phyloP scores from a whole-genome alignment of 1,284 basidiomycete species.

The Ustilago esculenta region DNA sequence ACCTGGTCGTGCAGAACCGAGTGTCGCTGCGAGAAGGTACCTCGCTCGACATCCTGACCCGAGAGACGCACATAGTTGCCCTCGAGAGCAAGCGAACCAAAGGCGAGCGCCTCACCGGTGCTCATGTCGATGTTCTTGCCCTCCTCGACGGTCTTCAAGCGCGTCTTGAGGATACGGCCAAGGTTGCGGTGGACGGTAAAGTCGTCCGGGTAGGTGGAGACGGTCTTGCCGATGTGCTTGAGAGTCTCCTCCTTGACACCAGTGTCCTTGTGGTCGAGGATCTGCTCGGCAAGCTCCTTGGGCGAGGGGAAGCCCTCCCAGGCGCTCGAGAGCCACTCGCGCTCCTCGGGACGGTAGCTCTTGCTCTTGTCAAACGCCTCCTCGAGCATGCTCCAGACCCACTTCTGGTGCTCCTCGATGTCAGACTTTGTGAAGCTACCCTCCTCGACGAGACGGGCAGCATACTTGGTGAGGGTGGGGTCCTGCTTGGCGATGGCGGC shows the following conservation, averaged over 20 bases:
- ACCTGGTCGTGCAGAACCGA: slow-evolving; percentile 95
- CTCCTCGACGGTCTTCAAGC: slow-evolving; percentile 89
- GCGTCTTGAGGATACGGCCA: slow-evolving; percentile 85
- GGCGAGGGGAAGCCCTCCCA: slow-evolving; percentile 99
- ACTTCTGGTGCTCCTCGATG: slow-evolving; percentile 97
- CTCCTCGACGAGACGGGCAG: slow-evolving; percentile 87
- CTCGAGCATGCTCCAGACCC: slow-evolving; percentile 99
- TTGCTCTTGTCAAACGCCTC: slow-evolving; percentile 88
- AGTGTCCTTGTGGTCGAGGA: slow-evolving; percentile 87
- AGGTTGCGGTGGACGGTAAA: slow-evolving; percentile 94
- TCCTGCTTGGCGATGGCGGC: slow-evolving; percentile 94
- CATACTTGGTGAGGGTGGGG: slow-evolving; percentile 89
- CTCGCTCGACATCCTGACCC: slow-evolving; percentile 98
- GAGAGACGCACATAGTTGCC: slow-evolving; percentile 94
- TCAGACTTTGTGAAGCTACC: slow-evolving; percentile 95
- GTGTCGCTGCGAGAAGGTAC: slow-evolving; percentile 99
- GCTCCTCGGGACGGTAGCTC: slow-evolving; percentile 81
- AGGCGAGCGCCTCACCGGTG: slow-evolving; percentile 97
- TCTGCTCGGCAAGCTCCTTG: slow-evolving; percentile 90
- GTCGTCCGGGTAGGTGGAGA: slow-evolving; percentile 82
- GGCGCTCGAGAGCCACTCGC: slow-evolving; percentile 94
- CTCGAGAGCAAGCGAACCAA: slow-evolving; percentile 91
- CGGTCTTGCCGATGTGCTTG: slow-evolving; percentile 83
- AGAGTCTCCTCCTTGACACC: slow-evolving; percentile 83
- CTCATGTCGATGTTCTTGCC: slow-evolving; percentile 96